Evolutionary conservation across 768 basidiomycete species (phyloP), one percentile per base, ranked within the genome.

Genomic region (Pulveroboletus sp.): DNA sequence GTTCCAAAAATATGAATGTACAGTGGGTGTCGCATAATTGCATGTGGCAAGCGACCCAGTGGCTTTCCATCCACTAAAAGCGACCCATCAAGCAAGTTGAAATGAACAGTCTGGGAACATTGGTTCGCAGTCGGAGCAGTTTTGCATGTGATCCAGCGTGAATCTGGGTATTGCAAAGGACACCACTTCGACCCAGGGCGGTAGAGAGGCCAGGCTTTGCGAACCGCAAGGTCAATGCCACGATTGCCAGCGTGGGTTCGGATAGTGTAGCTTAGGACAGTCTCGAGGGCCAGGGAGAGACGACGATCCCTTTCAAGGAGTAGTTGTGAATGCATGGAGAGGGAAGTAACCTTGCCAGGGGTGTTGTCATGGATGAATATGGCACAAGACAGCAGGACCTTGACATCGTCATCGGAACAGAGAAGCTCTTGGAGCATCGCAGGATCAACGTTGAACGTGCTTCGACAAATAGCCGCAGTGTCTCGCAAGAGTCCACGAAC

Each of bases 401-500:
- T 41, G 16, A 68, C 17, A 23, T 72, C 71, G 16, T 47, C 43
- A 9, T 49, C 44, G 0, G 53, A 55, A n/a, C 16, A 16, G n/a
- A 72, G 51, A 4, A 69, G 37, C 4, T 10, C 9, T 0, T 5
- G 45, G 3, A 50, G 19, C 27, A 55, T 12, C 0, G 19, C 11
- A 3, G 49, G 27, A 29, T 56, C 61, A 0, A 65, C 62, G 33
- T 70, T 57, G 13, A 60, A 65, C 0, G 55, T 64, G 21, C 61
- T 57, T 17, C 75, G 65, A 54, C 76, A 78, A n/a, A 65, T 65
- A 5, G 62, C 59, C 1, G 73, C 74, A 25, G 66, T 60, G 38
- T 72, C 70, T 17, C 69, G 62, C 23, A 73, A 51, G 11, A 60
- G 58, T 8, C 40, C 45, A 33, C 58, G 53, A 12, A 53, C 11